A percentile compares a stretch with the other conserved stretches of the same genome.
These are phyloP conservation scores for Botryosphaeria agaves DNA, from an alignment of 2,329 filamentous ascomycete genomes.

Conservation along the genomic window DNA sequence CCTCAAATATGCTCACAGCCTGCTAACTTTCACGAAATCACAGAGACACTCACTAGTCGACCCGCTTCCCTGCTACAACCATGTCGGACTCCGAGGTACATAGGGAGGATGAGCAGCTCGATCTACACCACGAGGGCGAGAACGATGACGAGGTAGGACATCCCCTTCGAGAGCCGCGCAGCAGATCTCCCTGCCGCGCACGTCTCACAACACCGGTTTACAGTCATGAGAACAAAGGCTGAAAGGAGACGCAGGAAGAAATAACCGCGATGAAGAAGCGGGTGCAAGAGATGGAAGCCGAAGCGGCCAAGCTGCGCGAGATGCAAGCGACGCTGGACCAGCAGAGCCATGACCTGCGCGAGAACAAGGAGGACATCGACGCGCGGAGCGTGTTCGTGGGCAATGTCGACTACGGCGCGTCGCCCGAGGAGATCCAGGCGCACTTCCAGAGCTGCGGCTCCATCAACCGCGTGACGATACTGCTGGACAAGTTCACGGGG, in stretches of 20 bases:
- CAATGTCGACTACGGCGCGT: slow-evolving; percentile 95
- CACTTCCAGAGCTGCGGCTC: slow-evolving; percentile 95
- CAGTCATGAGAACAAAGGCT: neutral
- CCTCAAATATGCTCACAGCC: neutral
- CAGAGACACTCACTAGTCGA: neutral
- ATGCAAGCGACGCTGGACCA: slow-evolving; percentile 55
- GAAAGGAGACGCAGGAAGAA: slow-evolving; percentile 11
- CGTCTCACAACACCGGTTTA: neutral
- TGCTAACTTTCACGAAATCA: neutral
- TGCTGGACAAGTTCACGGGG: slow-evolving; percentile 95
- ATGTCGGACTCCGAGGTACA: slow-evolving; percentile 2
- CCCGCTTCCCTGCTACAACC: neutral
- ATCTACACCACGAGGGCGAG: slow-evolving; percentile 1
- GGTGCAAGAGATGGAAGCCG: slow-evolving; percentile 39
- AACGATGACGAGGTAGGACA: slow-evolving; percentile 2
- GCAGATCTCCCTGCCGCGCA: neutral
- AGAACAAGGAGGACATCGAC: slow-evolving; percentile 93
- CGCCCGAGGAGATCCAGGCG: slow-evolving; percentile 93
- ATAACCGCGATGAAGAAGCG: slow-evolving; percentile 35
- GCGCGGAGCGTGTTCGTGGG: slow-evolving; percentile 93
- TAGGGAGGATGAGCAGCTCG: slow-evolving; percentile 1
- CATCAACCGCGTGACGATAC: slow-evolving; percentile 95
- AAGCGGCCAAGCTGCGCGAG: slow-evolving; percentile 36
- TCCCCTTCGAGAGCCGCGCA: neutral
- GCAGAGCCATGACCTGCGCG: slow-evolving; percentile 64